Conservation (phyloP, 345 rosid genomes). For the Boechera stricta region DNA sequence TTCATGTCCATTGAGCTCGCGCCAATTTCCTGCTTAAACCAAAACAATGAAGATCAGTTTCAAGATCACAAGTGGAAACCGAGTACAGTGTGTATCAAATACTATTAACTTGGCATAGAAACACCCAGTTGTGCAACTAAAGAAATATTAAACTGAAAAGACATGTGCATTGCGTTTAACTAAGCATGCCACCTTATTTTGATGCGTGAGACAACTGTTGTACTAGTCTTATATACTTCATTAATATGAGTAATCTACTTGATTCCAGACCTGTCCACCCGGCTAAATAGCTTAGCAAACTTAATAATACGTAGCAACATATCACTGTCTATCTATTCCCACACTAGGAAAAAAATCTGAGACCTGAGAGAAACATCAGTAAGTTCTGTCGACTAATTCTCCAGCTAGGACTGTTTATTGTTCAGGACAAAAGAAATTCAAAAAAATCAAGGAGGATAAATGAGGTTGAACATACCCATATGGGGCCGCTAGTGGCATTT, state of each 20-base stretch:
- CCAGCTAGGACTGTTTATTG: background rate
- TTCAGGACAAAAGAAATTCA: background rate
- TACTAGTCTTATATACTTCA: background rate
- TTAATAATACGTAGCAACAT: background rate
- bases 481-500: conserved; percentile 59
- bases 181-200: background rate
- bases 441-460: background rate
- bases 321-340: background rate
- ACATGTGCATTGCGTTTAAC: background rate
- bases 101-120: background rate
- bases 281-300: background rate
- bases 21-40: conserved; percentile 58
- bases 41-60: conserved; percentile 8
- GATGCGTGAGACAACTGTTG: background rate
- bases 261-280: background rate
- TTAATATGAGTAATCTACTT: background rate
- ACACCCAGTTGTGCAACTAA: background rate
- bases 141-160: background rate
- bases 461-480: conserved; percentile 61
- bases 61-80: background rate
- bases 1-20: conserved; percentile 54
- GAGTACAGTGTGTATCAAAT: background rate
- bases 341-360: background rate
- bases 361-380: background rate
- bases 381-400: background rate